Evolutionary conservation across 139 green algal genomes (phyloP).

Genomic region (Volvox africanus): DNA sequence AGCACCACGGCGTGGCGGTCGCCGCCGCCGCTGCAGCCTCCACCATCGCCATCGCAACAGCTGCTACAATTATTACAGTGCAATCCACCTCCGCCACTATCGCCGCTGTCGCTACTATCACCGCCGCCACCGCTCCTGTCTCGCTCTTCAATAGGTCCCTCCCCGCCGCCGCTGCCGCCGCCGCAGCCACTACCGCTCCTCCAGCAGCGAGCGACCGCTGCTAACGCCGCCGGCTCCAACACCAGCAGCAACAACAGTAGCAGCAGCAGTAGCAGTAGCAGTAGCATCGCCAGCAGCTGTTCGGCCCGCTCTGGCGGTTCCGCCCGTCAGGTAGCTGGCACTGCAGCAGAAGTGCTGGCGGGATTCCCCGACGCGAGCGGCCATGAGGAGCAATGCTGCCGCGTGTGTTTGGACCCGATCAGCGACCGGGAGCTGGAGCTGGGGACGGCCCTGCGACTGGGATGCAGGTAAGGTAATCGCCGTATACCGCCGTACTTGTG

Average conservation of each 20-base stretch:
- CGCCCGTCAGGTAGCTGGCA: neutral
- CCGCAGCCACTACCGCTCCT: neutral
- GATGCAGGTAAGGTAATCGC: slow-evolving; percentile 18
- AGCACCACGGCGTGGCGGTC: neutral
- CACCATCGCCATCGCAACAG: neutral
- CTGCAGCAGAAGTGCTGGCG: neutral
- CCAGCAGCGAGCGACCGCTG: neutral
- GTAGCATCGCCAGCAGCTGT: neutral
- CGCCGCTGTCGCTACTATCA: neutral
- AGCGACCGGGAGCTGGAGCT: neutral
- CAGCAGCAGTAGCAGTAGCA: neutral
- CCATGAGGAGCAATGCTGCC: slow-evolving; percentile 33
- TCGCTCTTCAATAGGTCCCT: neutral
- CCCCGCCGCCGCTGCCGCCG: neutral
- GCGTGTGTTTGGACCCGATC: slow-evolving; percentile 43
- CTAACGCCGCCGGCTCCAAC: neutral
- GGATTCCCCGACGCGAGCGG: neutral
- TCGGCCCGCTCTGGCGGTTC: neutral
- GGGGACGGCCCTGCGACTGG: slow-evolving; percentile 18
- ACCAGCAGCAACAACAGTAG: neutral
- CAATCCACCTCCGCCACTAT: neutral
- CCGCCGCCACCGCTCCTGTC: neutral
- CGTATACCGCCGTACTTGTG: no score
- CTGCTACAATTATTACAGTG: neutral
- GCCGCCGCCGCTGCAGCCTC: neutral